Conservation (phyloP, 2,329 filamentous ascomycete species). For the Alternaria panax region DNA sequence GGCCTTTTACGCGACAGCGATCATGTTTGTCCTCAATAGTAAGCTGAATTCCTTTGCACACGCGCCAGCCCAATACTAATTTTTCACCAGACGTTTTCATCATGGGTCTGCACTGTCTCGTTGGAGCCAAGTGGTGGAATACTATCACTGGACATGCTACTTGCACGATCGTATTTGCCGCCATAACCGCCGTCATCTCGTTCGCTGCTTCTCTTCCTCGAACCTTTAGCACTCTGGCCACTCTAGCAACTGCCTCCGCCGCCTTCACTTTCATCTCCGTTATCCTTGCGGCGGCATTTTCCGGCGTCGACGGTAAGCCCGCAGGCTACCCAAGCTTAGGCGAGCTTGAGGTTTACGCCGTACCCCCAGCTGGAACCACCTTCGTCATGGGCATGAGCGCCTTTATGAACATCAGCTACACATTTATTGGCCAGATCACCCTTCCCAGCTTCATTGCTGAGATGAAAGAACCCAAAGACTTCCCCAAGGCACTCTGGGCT, state of each 20-base stretch:
- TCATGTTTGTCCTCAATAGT: slow-evolving; percentile 95
- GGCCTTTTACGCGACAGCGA: slow-evolving; percentile 71
- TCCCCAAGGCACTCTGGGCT: slow-evolving; percentile 90
- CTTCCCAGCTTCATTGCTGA: slow-evolving; percentile 94
- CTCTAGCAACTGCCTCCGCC: slow-evolving; percentile 79
- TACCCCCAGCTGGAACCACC: slow-evolving; percentile 74
- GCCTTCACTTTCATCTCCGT: slow-evolving; percentile 91
- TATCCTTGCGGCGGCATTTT: slow-evolving; percentile 81
- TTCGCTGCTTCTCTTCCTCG: slow-evolving; percentile 82
- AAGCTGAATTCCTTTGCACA: slow-evolving; percentile 64
- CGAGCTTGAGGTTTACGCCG: slow-evolving; percentile 70
- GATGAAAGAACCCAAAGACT: slow-evolving; percentile 82
- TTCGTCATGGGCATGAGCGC: slow-evolving; percentile 86
- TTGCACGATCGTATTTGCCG: slow-evolving; percentile 82
- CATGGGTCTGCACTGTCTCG: slow-evolving; percentile 77
- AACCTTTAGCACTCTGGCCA: slow-evolving; percentile 82
- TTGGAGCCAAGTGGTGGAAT: slow-evolving; percentile 87
- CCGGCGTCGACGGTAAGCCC: slow-evolving; percentile 77
- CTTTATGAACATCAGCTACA: slow-evolving; percentile 95
- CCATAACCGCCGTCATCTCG: slow-evolving; percentile 76
- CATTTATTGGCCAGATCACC: slow-evolving; percentile 94
- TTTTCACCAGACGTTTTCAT: slow-evolving; percentile 23
- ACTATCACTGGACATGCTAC: slow-evolving; percentile 77
- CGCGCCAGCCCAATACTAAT: not conserved
- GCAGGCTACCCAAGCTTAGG: slow-evolving; percentile 67